phyloP scores from a whole-genome alignment of 495 filamentous ascomycete species.

The Talaromyces stipitatus region DNA sequence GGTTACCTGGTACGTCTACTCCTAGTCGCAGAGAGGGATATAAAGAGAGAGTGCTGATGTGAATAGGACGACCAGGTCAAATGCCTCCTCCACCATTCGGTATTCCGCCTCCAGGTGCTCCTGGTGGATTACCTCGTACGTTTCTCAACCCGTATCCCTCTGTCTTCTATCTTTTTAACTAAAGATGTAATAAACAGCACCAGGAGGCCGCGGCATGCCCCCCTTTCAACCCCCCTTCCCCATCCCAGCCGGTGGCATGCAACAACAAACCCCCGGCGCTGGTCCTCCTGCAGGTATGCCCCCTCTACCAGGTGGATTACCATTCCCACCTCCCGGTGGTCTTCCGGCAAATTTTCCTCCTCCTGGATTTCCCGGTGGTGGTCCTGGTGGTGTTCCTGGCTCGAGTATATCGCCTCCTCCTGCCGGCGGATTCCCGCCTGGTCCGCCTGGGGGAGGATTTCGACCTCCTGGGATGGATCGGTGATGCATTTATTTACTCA shows the following conservation, averaged over 20 bases:
- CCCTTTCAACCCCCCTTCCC: constrained; percentile 58
- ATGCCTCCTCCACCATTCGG: constrained; percentile 49
- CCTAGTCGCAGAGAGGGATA: not conserved
- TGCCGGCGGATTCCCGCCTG: constrained; percentile 21
- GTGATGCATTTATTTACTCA: not conserved
- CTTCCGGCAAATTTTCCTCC: constrained; percentile 49
- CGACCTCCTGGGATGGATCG: not conserved
- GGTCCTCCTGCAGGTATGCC: constrained; percentile 32
- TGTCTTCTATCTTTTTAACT: constrained; percentile 7
- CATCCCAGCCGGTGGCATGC: too few relatives aligned
- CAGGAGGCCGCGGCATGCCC: constrained; percentile 54
- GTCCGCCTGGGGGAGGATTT: constrained; percentile 8
- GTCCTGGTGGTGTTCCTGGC: constrained; percentile 12
- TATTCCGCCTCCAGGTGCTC: constrained; percentile 38
- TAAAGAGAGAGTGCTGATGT: not conserved
- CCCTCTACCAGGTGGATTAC: constrained; percentile 22
- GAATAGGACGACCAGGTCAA: constrained; percentile 39
- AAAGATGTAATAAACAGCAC: constrained; percentile 27
- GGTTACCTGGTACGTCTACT: constrained; percentile 45
- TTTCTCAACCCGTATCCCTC: constrained; percentile 24
- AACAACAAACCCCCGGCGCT: too few relatives aligned
- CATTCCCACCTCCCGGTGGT: constrained; percentile 52
- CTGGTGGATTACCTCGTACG: constrained; percentile 41
- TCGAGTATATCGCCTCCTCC: constrained; percentile 19
- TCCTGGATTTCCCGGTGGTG: constrained; percentile 25